Evolutionary conservation across 139 green algal genomes (phyloP).

Genomic region (Medakamo hakoo): DNA sequence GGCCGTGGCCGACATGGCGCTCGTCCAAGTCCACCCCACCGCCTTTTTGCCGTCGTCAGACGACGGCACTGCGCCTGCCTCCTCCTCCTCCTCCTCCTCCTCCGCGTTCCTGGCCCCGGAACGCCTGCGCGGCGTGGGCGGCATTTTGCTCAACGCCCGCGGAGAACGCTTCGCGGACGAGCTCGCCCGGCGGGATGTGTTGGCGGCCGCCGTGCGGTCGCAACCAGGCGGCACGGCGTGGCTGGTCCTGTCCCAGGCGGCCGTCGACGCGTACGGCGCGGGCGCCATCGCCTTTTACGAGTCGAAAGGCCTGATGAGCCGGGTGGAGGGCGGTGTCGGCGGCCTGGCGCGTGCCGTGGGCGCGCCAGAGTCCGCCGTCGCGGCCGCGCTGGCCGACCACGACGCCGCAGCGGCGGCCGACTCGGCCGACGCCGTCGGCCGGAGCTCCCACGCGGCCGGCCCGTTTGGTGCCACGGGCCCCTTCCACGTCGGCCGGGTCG

Average conservation of each 20-base stretch:
- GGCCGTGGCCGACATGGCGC: conserved; percentile 30
- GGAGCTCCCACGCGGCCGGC: conserved; percentile 38
- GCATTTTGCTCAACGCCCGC: conserved; percentile 35
- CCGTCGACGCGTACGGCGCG: conserved; percentile 23
- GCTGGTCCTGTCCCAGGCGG: conserved; percentile 28
- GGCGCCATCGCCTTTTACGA: conserved; percentile 43
- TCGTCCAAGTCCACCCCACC: conserved; percentile 63
- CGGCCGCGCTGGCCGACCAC: conserved; percentile 26
- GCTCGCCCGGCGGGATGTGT: conserved; percentile 38
- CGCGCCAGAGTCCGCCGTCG: conserved; percentile 11
- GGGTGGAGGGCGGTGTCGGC: conserved; percentile 22
- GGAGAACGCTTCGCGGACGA: conserved; percentile 60
- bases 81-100: not conserved
- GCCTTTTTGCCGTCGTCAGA: conserved; percentile 49
- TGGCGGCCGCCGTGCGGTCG: conserved; percentile 27
- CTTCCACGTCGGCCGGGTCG: conserved; percentile 34
- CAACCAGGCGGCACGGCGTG: conserved; percentile 12
- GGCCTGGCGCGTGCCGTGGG: conserved; percentile 15
- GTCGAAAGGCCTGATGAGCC: conserved; percentile 31
- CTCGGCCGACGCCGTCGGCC: conserved; percentile 24
- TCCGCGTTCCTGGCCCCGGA: conserved; percentile 51
- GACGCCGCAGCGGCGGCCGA: conserved; percentile 10
- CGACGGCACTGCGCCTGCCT: conserved; percentile 28
- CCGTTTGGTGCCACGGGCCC: conserved; percentile 7
- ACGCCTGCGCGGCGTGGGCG: conserved; percentile 51